These are phyloP conservation scores for Aspergillus chevalieri DNA, from an alignment of 2,329 filamentous ascomycete genomes.

Conservation along the genomic window DNA sequence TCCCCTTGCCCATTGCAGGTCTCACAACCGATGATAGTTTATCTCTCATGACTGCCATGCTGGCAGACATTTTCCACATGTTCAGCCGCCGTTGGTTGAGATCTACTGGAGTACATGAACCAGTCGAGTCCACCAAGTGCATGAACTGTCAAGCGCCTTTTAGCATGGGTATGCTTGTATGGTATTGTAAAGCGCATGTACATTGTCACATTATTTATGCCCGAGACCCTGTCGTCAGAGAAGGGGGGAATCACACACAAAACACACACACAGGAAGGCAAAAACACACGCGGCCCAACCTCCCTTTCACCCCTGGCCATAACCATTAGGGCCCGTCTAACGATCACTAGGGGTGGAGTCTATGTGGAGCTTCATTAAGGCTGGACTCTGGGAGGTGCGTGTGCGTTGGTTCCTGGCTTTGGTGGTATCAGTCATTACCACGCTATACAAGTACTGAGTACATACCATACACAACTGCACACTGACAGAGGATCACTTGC, in stretches of 20 bases:
- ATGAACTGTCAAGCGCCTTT: no score
- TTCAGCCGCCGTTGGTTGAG: conserved; percentile 9
- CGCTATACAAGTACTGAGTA: neutral
- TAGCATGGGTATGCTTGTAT: no score
- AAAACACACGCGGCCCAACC: conserved; percentile 13
- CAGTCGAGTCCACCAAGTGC: neutral
- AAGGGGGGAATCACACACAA: neutral
- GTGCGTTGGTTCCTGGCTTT: neutral
- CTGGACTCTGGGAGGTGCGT: conserved; percentile 10
- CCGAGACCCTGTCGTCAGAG: conserved; percentile 1
- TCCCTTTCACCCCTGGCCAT: conserved; percentile 16
- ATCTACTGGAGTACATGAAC: neutral
- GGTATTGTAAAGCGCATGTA: neutral
- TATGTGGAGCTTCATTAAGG: conserved; percentile 17
- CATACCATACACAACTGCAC: neutral
- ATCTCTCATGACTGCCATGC: conserved; percentile 4
- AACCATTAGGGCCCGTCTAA: conserved; percentile 15
- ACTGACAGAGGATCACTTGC: neutral
- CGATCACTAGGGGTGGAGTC: conserved; percentile 18
- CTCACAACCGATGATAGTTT: neutral
- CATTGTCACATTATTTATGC: neutral
- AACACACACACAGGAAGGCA: conserved; percentile 1
- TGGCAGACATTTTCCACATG: conserved; percentile 13
- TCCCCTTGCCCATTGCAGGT: neutral
- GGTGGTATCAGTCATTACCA: neutral